Conservation (phyloP, 2,329 filamentous ascomycete genomes). For the Venturia asperata region DNA sequence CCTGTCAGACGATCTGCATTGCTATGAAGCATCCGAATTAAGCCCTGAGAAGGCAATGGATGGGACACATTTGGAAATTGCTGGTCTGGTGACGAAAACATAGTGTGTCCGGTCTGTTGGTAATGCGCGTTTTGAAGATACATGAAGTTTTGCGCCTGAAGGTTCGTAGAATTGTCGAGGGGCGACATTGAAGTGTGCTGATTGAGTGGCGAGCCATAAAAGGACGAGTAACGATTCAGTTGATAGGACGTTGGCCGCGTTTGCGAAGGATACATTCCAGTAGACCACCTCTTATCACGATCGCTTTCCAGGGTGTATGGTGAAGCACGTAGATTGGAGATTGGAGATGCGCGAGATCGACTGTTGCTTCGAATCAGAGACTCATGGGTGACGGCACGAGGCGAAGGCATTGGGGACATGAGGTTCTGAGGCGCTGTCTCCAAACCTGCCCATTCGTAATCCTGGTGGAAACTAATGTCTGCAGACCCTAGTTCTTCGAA, state of each 20-base stretch:
- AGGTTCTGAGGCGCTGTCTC: conserved; percentile 64
- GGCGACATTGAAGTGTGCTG: conserved; percentile 35
- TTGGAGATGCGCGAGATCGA: conserved; percentile 63
- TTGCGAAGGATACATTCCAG: conserved; percentile 58
- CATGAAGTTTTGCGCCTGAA: conserved; percentile 31
- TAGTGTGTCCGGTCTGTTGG: conserved; percentile 40
- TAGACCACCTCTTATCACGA: conserved; percentile 70
- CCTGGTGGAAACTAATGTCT: conserved; percentile 55
- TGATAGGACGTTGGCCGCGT: conserved; percentile 47
- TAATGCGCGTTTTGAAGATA: conserved; percentile 45
- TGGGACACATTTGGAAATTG: conserved; percentile 53
- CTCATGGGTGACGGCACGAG: conserved; percentile 55
- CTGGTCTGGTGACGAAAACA: conserved; percentile 46
- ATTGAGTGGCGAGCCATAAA: conserved; percentile 52
- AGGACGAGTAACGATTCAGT: conserved; percentile 55
- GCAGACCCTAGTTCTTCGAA: conserved; percentile 67
- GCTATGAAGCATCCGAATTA: conserved; percentile 68
- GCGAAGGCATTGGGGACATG: conserved; percentile 65
- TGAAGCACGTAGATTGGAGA: conserved; percentile 60
- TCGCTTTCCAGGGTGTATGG: conserved; percentile 63
- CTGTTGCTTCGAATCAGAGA: conserved; percentile 45
- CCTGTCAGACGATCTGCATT: conserved; percentile 63
- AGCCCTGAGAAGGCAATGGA: conserved; percentile 57
- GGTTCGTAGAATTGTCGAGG: conserved; percentile 30
- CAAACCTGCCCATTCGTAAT: conserved; percentile 50